phyloP scores from a whole-genome alignment of 1,284 basidiomycete genomes.

The Cryptococcus sp. region DNA sequence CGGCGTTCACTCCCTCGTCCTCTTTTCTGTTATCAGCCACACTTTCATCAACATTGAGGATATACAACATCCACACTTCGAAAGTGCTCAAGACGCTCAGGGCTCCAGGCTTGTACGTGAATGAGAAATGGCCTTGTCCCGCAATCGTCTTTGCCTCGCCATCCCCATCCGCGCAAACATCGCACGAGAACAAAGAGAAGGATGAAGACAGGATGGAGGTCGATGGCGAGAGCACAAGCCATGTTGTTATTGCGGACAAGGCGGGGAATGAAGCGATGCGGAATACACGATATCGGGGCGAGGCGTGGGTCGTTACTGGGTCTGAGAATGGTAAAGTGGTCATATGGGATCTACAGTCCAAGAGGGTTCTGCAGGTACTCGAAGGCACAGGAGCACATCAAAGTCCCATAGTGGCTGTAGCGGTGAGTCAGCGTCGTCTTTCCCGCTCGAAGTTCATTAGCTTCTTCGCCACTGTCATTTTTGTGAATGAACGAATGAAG shows the following conservation, averaged over 20 bases:
- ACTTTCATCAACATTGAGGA: conserved; percentile 85
- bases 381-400: conserved; percentile 55
- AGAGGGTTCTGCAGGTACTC: conserved; percentile 71
- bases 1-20: conserved; percentile 84
- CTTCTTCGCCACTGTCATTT: too few species aligned
- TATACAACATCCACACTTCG: conserved; percentile 93
- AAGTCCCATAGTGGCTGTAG: conserved; percentile 45
- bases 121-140: conserved; percentile 39
- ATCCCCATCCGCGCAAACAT: background rate
- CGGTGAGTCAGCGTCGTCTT: conserved; percentile 26
- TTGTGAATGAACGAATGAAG: background rate
- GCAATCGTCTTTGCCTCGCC: conserved; percentile 32
- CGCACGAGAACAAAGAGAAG: background rate
- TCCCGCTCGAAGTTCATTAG: background rate
- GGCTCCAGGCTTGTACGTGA: conserved; percentile 28
- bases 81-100: conserved; percentile 84
- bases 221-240: background rate
- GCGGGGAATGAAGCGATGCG: background rate
- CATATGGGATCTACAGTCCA: conserved; percentile 87
- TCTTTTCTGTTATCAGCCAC: conserved; percentile 84
- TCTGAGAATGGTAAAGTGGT: conserved; percentile 87
- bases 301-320: conserved; percentile 72
- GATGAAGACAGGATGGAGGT: background rate
- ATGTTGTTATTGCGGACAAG: background rate
- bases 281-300: background rate